A percentile compares a stretch with the other conserved stretches of the same genome.
These are phyloP conservation scores for Phytophthora litchii DNA, from an alignment of 352 stramenopile species.

Conservation along the genomic window DNA sequence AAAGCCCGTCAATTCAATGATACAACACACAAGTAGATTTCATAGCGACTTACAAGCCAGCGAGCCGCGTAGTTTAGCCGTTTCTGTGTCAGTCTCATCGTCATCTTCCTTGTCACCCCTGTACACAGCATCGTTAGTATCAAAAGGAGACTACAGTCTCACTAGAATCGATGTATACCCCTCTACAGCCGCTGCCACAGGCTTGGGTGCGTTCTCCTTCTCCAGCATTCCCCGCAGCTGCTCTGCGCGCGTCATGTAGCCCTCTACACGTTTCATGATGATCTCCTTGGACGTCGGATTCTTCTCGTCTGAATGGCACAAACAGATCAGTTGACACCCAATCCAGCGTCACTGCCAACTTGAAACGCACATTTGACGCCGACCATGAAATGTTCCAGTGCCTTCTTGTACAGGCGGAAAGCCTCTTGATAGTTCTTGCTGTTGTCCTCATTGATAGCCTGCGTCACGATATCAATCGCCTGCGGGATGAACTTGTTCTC, in stretches of 20 bases:
- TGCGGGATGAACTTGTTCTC: slow-evolving; percentile 93
- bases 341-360: neutral
- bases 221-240: slow-evolving; percentile 86
- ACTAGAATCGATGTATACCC: slow-evolving; percentile 2
- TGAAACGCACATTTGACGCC: slow-evolving; percentile 84
- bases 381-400: slow-evolving; percentile 90
- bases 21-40: neutral
- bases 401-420: slow-evolving; percentile 88
- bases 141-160: neutral
- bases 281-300: slow-evolving; percentile 90
- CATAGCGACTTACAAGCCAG: slow-evolving; percentile 83
- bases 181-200: slow-evolving; percentile 64
- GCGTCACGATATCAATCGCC: slow-evolving; percentile 89
- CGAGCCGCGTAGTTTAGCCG: slow-evolving; percentile 95
- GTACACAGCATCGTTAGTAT: slow-evolving; percentile 7
- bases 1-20: slow-evolving; percentile 2
- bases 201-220: slow-evolving; percentile 58
- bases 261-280: slow-evolving; percentile 91
- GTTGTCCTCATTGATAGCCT: slow-evolving; percentile 90
- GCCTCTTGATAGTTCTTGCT: slow-evolving; percentile 90
- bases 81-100: slow-evolving; percentile 94
- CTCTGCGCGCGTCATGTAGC: slow-evolving; percentile 91
- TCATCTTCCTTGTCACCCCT: slow-evolving; percentile 86
- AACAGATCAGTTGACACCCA: slow-evolving; percentile 3
- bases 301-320: slow-evolving; percentile 79